Percentiles rank a stretch among this genome's conserved stretches.
Conservation (phyloP, 768 basidiomycete genomes). For the Candolleomyces efflorescens region DNA sequence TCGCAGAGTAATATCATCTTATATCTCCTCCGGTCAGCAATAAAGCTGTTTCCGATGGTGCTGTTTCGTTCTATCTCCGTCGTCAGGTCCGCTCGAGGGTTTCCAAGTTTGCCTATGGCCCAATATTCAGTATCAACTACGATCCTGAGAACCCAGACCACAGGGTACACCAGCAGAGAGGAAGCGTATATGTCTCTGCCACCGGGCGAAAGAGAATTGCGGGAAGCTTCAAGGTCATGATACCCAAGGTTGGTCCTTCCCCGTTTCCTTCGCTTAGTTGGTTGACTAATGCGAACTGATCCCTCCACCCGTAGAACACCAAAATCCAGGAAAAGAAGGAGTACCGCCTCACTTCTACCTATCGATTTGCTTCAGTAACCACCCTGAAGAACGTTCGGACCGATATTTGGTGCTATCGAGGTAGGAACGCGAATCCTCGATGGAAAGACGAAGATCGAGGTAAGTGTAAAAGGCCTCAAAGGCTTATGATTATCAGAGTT, state of each 20-base stretch:
- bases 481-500: no score
- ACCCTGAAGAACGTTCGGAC: conserved; percentile 3
- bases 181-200: conserved; percentile 3
- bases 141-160: conserved; percentile 15
- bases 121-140: conserved; percentile 5
- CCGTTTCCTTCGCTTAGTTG: not conserved
- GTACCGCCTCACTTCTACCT: conserved; percentile 10
- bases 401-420: conserved; percentile 17
- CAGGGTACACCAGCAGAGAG: not conserved
- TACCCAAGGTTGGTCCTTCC: conserved; percentile 6
- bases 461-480: not conserved
- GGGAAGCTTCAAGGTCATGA: conserved; percentile 6
- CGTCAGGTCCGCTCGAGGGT: conserved; percentile 20
- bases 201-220: not conserved
- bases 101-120: conserved; percentile 21
- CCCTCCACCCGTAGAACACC: conserved; percentile 9
- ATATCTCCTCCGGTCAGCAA: no score
- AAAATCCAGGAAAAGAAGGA: conserved; percentile 17
- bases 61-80: conserved; percentile 21
- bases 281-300: not conserved
- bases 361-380: not conserved
- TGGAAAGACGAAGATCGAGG: conserved; percentile 19
- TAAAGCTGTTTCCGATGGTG: conserved; percentile 27
- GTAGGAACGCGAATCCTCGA: conserved; percentile 9
- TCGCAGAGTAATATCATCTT: not conserved